Base-by-base conservation (phyloP, 2,329 filamentous ascomycete species). In the Xenoacremonium recifei region DNA sequence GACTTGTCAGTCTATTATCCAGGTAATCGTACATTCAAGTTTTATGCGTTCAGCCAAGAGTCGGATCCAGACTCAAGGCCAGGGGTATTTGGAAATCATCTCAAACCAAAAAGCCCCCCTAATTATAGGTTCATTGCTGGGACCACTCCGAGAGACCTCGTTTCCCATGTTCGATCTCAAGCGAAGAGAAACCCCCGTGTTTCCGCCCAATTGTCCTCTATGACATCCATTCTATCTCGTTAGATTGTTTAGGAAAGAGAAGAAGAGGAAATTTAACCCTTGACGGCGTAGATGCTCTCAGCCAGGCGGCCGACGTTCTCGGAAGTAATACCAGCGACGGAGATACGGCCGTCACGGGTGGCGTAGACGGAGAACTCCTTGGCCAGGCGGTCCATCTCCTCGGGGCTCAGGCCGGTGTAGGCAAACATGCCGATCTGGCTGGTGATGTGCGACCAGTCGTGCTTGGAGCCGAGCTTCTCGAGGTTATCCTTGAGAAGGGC, bases 391-490 rank as follows among this genome's bases (percentile, higher is more conserved):
- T 92, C 87, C 89, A 97, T 96, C 75, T 96, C 87, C 72, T 92
- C 85, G 41, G 91, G 75, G 59, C 78, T 92, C 61, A 99, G 76
- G 49, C 93, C 93, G 39, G 93, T 99, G 80, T 95, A 99, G 58
- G 93, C 92, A 65, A 99, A 99, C 93, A 99, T 99, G 74, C 93
- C 93, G 62, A 99, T 99, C 81, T 95, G 89, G 72, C 79, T 91
- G 57, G 93, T 97, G 72, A 99, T 99, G 79, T 99, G 93, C 68
- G 85, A 88, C 93, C 93, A 99, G 77, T 97, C 89, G 71, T 95
- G 89, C 80, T 90, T 90, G 77, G 87, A 93, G 65, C 92, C 92
- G 49, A 96, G 82, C 71, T 87, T 85, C 81, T 96, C 89, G 42
- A 99, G 84, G 76, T 97, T 95, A 60, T 89, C 81, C 80, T 93